A percentile compares a stretch with the other conserved stretches of the same genome.
These are phyloP conservation scores for Aegle marmelos DNA, from an alignment of 345 rosid genomes.

Conservation along the genomic window DNA sequence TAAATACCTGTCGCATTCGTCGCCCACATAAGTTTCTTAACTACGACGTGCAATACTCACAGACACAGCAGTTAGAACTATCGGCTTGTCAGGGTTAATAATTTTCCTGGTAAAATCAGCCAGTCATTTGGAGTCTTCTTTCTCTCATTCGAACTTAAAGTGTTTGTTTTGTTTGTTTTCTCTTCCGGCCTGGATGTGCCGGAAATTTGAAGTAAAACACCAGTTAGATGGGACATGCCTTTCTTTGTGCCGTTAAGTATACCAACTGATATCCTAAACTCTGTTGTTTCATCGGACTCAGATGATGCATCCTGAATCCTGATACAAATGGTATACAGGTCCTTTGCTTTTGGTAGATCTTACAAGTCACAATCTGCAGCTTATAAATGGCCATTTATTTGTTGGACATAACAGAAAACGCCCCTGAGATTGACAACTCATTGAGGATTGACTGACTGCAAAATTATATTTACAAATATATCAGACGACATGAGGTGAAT, in stretches of 20 bases:
- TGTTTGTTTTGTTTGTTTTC: background rate
- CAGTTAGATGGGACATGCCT: background rate
- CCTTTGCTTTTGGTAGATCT: too few species aligned
- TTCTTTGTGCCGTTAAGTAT: background rate
- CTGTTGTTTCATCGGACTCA: background rate
- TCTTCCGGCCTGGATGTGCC: background rate
- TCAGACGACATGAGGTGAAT: background rate
- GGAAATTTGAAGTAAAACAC: background rate
- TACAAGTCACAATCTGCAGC: too few species aligned
- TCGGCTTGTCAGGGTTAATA: background rate
- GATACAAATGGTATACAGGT: background rate
- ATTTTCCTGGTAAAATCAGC: background rate
- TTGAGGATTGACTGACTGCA: background rate
- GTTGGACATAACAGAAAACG: background rate
- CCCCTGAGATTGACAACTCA: too few species aligned
- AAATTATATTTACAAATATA: background rate
- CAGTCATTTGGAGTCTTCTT: background rate
- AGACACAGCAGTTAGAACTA: too few species aligned
- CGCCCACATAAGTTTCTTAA: background rate
- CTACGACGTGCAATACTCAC: background rate
- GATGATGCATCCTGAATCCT: background rate
- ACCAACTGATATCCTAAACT: background rate
- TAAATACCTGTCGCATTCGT: too few species aligned
- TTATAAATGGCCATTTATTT: too few species aligned
- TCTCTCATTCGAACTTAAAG: background rate